Percentiles rank a stretch among this genome's conserved stretches.
phyloP scores from a whole-genome alignment of 257 asterid species.

The Solanum tarapatanum region DNA sequence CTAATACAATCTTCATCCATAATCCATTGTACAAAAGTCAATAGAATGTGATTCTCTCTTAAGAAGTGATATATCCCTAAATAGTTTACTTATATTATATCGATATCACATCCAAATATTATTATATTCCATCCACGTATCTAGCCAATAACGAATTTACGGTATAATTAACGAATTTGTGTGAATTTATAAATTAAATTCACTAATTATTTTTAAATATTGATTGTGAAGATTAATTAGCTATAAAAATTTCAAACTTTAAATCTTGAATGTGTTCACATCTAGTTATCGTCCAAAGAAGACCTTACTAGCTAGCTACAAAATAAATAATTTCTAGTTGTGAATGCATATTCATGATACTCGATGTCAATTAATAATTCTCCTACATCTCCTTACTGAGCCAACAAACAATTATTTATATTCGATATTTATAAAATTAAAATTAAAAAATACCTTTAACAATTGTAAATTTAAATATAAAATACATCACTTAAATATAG shows the following conservation, averaged over 20 bases:
- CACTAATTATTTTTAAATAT: neutral
- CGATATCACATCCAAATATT: neutral
- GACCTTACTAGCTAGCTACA: neutral
- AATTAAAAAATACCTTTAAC: neutral
- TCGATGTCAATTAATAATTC: neutral
- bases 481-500: neutral
- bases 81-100: neutral
- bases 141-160: neutral
- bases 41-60: neutral
- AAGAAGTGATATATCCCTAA: neutral
- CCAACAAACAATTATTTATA: no score
- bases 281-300: neutral
- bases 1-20: neutral
- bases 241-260: no score
- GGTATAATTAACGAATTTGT: no score
- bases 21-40: neutral
- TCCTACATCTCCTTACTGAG: neutral
- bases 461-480: neutral
- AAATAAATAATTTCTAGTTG: neutral
- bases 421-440: neutral
- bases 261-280: neutral
- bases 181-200: neutral
- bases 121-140: neutral
- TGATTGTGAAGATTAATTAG: neutral
- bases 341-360: neutral